Evolutionary conservation across 2,329 filamentous ascomycete species (phyloP).

Genomic region (Chrysosporium keratinophilum): DNA sequence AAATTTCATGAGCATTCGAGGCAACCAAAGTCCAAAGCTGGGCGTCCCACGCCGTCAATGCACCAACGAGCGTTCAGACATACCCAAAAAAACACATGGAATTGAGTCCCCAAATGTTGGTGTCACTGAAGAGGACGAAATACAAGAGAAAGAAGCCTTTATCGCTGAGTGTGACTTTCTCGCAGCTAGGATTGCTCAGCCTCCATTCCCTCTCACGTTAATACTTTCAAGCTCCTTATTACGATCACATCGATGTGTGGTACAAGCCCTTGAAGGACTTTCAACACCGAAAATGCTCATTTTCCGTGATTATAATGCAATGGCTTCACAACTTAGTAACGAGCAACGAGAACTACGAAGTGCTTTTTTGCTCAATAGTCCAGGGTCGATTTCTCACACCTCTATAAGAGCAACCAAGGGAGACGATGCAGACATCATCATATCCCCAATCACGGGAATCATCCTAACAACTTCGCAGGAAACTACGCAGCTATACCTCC

Average conservation of each 20-base stretch:
- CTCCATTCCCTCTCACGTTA: slow-evolving; percentile 21
- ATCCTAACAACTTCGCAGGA: slow-evolving; percentile 61
- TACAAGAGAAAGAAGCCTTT: background rate
- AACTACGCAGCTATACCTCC: slow-evolving; percentile 60
- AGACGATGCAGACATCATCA: slow-evolving; percentile 53
- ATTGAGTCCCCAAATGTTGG: background rate
- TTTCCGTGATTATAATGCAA: slow-evolving; percentile 20
- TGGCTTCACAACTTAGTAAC: background rate
- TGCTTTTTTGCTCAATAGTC: background rate
- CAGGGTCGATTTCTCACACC: background rate
- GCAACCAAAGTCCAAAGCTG: slow-evolving; percentile 20
- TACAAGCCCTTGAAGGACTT: slow-evolving; percentile 15
- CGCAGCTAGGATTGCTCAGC: background rate
- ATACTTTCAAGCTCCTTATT: slow-evolving; percentile 23
- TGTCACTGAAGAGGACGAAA: background rate
- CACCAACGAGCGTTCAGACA: background rate
- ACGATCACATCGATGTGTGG: slow-evolving; percentile 19
- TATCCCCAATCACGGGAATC: slow-evolving; percentile 60
- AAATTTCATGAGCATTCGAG: slow-evolving; percentile 43
- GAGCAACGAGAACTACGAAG: background rate
- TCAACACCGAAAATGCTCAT: slow-evolving; percentile 13
- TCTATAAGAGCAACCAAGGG: background rate
- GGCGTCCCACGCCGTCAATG: background rate
- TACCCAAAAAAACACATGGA: background rate
- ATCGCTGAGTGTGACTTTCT: background rate